A percentile compares a stretch with the other conserved stretches of the same genome.
Conservation (phyloP, 345 rosid species). For the Acer campestre region DNA sequence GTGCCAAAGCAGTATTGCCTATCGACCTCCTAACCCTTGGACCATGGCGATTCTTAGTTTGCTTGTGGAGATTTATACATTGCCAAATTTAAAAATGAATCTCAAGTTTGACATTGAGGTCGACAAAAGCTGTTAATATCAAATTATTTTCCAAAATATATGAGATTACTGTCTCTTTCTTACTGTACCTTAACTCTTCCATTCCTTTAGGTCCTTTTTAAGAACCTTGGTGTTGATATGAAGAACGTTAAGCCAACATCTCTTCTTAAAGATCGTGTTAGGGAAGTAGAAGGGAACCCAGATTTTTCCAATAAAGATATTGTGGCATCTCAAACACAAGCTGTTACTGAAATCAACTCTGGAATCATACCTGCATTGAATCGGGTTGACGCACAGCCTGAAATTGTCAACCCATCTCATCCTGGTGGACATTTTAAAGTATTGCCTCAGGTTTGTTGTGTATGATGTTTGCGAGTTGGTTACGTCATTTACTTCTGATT, state of each 20-base stretch:
- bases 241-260: constrained; percentile 85
- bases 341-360: constrained; percentile 71
- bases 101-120: constrained; percentile 99
- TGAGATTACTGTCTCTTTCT: not conserved
- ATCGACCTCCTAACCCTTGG: constrained; percentile 99
- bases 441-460: constrained; percentile 68
- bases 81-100: constrained; percentile 99
- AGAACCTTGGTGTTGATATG: constrained; percentile 87
- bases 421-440: constrained; percentile 50
- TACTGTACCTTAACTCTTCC: not conserved
- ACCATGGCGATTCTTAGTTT: constrained; percentile 96
- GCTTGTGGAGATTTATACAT: constrained; percentile 85
- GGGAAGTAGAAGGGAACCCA: constrained; percentile 96
- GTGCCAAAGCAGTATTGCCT: constrained; percentile 90
- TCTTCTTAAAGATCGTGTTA: constrained; percentile 81
- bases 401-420: constrained; percentile 67
- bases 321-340: constrained; percentile 68
- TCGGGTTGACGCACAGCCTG: constrained; percentile 70
- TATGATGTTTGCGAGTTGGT: constrained; percentile 1
- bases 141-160: not conserved
- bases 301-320: constrained; percentile 94
- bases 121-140: not conserved
- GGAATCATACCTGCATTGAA: constrained; percentile 59
- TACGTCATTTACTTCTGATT: not conserved
- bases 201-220: constrained; percentile 66